These are phyloP conservation scores for Pyrenochaeta sp. DNA, from an alignment of 2,329 filamentous ascomycete species.

Conservation along the genomic window DNA sequence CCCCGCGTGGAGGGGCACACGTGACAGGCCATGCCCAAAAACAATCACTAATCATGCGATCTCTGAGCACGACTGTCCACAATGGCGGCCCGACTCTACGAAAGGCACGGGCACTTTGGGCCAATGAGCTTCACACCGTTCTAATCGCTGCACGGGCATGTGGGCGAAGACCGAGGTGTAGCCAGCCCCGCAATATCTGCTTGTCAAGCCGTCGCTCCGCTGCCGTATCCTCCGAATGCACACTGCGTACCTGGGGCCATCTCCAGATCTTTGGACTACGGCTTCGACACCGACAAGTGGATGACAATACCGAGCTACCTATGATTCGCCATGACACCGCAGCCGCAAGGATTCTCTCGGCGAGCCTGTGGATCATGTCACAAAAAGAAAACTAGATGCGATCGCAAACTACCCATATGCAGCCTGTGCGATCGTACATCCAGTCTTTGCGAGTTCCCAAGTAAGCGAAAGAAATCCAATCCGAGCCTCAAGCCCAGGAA, in stretches of 20 bases:
- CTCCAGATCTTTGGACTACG: not conserved
- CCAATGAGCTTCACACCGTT: too few species aligned
- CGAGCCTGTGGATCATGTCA: not conserved
- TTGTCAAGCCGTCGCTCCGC: not conserved
- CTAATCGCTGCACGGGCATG: not conserved
- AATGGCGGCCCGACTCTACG: too few species aligned
- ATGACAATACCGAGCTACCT: not conserved
- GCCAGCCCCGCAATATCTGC: not conserved
- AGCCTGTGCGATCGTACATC: not conserved
- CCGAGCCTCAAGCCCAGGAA: not conserved
- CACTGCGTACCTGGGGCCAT: too few species aligned
- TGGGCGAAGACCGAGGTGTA: not conserved
- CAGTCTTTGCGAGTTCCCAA: not conserved
- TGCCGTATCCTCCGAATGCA: not conserved
- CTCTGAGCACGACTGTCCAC: too few species aligned
- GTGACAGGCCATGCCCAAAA: too few species aligned
- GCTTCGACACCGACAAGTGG: not conserved
- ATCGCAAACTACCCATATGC: not conserved
- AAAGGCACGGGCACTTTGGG: too few species aligned
- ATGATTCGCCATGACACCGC: not conserved
- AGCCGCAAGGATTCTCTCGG: constrained; percentile 1
- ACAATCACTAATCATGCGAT: too few species aligned
- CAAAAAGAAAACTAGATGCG: constrained; percentile 1
- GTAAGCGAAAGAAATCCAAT: not conserved
- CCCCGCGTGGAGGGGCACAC: too few species aligned